A percentile compares a stretch with the other conserved stretches of the same genome.
These are phyloP conservation scores for Zymoseptoria ardabiliae DNA, from an alignment of 2,329 filamentous ascomycete genomes.

Conservation along the genomic window DNA sequence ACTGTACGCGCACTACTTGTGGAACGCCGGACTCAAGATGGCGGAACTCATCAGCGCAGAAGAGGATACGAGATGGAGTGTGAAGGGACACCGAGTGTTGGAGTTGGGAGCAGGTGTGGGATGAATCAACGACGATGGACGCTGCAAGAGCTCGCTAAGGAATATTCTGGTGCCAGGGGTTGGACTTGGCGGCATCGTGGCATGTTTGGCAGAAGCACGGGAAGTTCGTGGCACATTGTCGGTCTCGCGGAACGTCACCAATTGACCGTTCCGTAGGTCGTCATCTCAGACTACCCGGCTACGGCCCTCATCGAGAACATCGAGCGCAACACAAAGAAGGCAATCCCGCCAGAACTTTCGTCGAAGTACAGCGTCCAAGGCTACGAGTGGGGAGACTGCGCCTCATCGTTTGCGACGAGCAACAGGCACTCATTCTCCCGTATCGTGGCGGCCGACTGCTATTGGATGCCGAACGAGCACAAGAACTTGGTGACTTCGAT, in stretches of 20 bases:
- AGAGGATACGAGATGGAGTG: conserved; percentile 36
- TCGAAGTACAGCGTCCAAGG: conserved; percentile 45
- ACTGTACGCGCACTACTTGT: conserved; percentile 66
- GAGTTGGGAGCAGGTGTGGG: conserved; percentile 63
- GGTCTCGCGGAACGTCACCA: background rate
- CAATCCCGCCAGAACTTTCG: conserved; percentile 36
- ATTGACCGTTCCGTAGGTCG: conserved; percentile 34
- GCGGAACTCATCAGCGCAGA: conserved; percentile 35
- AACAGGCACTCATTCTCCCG: conserved; percentile 47
- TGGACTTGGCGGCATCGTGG: conserved; percentile 42
- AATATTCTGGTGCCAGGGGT: conserved; percentile 30
- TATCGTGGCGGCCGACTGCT: conserved; percentile 63
- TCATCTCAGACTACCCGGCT: conserved; percentile 63
- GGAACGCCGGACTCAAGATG: conserved; percentile 54
- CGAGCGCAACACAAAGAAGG: conserved; percentile 49
- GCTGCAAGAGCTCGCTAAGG: conserved; percentile 18
- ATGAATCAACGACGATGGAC: conserved; percentile 12
- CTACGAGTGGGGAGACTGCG: conserved; percentile 57
- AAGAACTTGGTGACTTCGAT: conserved; percentile 57
- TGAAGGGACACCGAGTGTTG: conserved; percentile 47
- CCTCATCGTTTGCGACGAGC: conserved; percentile 33
- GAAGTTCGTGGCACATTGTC: conserved; percentile 27
- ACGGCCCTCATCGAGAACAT: conserved; percentile 53
- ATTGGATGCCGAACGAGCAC: conserved; percentile 70
- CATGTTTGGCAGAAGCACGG: conserved; percentile 38